Conservation (phyloP, 257 asterid genomes). For the Solanum stenotomum region DNA sequence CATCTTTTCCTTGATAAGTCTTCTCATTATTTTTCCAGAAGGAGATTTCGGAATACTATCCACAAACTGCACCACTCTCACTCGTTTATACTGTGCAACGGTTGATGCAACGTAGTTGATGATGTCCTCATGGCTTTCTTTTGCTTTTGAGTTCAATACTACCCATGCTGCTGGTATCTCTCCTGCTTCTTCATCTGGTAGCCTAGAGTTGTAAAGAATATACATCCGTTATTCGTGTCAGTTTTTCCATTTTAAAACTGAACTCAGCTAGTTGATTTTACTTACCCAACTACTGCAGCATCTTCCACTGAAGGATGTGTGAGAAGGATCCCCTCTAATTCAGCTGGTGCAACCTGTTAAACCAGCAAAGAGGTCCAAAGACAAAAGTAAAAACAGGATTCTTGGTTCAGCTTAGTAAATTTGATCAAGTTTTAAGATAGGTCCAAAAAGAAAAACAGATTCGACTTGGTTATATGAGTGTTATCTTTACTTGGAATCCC, state of each 20-base stretch:
- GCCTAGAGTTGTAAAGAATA: slow-evolving; percentile 20
- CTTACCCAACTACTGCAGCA: slow-evolving; percentile 90
- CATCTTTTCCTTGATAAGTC: slow-evolving; percentile 64
- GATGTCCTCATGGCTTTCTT: slow-evolving; percentile 63
- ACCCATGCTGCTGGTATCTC: slow-evolving; percentile 87
- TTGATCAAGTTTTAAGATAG: background rate
- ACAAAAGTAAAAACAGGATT: background rate
- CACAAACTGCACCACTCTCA: slow-evolving; percentile 59
- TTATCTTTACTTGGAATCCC: slow-evolving; percentile 59
- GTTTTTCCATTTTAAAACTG: background rate
- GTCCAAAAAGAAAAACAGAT: background rate
- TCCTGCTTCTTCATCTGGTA: slow-evolving; percentile 73
- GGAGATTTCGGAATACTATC: slow-evolving; percentile 75
- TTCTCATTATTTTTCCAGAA: slow-evolving; percentile 89
- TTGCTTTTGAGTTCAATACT: slow-evolving; percentile 48
- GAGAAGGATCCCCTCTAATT: slow-evolving; percentile 84
- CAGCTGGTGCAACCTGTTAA: slow-evolving; percentile 95
- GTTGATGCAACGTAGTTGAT: slow-evolving; percentile 51
- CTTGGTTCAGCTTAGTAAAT: background rate
- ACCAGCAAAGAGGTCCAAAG: background rate
- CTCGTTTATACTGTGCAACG: slow-evolving; percentile 60
- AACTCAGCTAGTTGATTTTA: background rate
- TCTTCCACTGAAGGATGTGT: slow-evolving; percentile 80
- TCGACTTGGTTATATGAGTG: background rate
- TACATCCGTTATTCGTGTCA: background rate